Evolutionary conservation across 345 rosid genomes (phyloP).

Genomic region (Corchorus capsularis): DNA sequence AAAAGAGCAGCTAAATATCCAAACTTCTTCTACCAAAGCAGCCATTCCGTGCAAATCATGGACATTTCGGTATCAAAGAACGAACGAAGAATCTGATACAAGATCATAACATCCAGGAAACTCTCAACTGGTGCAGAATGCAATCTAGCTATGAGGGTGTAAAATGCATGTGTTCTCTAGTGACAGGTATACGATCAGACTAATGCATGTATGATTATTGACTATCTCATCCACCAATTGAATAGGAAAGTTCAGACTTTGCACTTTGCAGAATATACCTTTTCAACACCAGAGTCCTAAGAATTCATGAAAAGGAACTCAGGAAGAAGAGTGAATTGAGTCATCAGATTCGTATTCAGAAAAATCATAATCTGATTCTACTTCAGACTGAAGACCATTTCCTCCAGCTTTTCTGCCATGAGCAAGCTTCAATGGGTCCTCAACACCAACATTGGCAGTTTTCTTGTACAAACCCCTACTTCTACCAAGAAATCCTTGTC

Average conservation of each 20-base stretch:
- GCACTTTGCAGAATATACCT: too few species aligned
- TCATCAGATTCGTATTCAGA: slow-evolving; percentile 41
- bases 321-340: slow-evolving; percentile 15
- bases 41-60: too few species aligned
- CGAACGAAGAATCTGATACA: too few species aligned
- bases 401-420: slow-evolving; percentile 17
- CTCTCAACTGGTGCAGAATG: neutral
- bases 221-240: neutral
- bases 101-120: too few species aligned
- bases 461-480: slow-evolving; percentile 60
- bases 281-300: too few species aligned
- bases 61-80: too few species aligned
- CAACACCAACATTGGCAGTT: slow-evolving; percentile 9
- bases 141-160: neutral
- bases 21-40: too few species aligned
- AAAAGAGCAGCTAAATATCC: too few species aligned
- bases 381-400: slow-evolving; percentile 30
- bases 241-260: neutral
- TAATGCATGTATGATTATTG: neutral
- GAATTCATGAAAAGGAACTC: neutral
- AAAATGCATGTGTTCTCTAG: neutral
- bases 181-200: neutral
- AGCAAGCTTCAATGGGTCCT: slow-evolving; percentile 1
- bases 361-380: slow-evolving; percentile 30
- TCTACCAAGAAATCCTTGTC: slow-evolving; percentile 60